phyloP scores from a whole-genome alignment of 148 eudicot species.

The Diospyros lotus region DNA sequence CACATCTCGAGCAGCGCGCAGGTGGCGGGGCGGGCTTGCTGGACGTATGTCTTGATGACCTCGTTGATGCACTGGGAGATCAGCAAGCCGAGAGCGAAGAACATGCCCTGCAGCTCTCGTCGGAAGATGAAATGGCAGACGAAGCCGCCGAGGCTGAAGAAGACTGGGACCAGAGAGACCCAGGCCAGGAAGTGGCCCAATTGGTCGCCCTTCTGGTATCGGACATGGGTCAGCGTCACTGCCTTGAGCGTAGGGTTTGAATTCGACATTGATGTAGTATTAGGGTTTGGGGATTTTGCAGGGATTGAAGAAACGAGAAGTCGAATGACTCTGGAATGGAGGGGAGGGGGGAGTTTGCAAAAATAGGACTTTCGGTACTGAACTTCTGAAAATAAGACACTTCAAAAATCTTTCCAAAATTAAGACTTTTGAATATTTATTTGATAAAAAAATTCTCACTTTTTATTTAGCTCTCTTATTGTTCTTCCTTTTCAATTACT shows the following conservation, averaged over 20 bases:
- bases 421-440: no score
- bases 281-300: no score
- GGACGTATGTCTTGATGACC: slow-evolving; percentile 54
- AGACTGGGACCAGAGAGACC: slow-evolving; percentile 79
- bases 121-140: slow-evolving; percentile 76
- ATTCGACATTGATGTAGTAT: neutral
- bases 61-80: slow-evolving; percentile 77
- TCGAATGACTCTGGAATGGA: no score
- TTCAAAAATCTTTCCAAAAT: no score
- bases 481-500: no score
- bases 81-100: slow-evolving; percentile 61
- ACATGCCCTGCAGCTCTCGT: slow-evolving; percentile 74
- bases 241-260: slow-evolving; percentile 49
- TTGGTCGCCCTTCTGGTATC: slow-evolving; percentile 71
- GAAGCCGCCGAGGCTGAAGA: slow-evolving; percentile 82
- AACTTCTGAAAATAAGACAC: no score
- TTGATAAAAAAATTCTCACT: no score
- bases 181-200: slow-evolving; percentile 78
- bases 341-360: no score
- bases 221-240: slow-evolving; percentile 80
- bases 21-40: slow-evolving; percentile 75
- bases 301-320: no score
- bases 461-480: no score
- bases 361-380: no score
- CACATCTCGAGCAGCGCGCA: slow-evolving; percentile 74